Conservation (phyloP, 805 yeast genomes). For the Candida namnaoensis region DNA sequence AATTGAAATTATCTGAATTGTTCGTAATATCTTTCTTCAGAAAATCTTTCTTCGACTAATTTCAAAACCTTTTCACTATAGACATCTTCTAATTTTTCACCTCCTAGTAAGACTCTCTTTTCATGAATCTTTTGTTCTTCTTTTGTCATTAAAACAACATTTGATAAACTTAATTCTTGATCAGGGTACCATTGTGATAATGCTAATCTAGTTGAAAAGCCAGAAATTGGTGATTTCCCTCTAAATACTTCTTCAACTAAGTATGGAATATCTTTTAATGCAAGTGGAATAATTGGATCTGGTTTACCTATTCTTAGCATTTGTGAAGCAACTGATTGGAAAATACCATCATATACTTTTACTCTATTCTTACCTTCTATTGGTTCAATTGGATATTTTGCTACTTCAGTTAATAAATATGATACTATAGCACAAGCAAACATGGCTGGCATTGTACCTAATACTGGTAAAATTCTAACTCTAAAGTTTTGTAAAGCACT, state of each 20-base stretch:
- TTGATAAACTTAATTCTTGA: slow-evolving; percentile 58
- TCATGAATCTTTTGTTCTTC: slow-evolving; percentile 85
- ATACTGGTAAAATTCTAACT: slow-evolving; percentile 88
- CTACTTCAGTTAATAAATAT: slow-evolving; percentile 63
- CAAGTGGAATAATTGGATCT: slow-evolving; percentile 70
- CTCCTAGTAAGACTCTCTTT: slow-evolving; percentile 59
- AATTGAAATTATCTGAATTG: slow-evolving; percentile 29
- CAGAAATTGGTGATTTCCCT: slow-evolving; percentile 85
- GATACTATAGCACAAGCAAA: slow-evolving; percentile 91
- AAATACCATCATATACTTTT: slow-evolving; percentile 76
- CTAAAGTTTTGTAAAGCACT: slow-evolving; percentile 85
- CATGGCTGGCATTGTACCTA: slow-evolving; percentile 96
- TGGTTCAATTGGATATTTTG: slow-evolving; percentile 89
- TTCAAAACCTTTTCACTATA: slow-evolving; percentile 53
- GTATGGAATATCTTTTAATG: slow-evolving; percentile 68
- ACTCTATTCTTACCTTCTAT: slow-evolving; percentile 83
- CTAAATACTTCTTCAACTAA: slow-evolving; percentile 86
- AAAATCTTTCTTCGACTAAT: slow-evolving; percentile 52
- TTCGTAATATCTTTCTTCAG: slow-evolving; percentile 70
- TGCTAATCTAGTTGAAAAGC: slow-evolving; percentile 71
- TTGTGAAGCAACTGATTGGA: slow-evolving; percentile 82
- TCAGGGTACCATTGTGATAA: slow-evolving; percentile 80
- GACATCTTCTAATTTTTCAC: slow-evolving; percentile 52
- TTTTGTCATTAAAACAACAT: slow-evolving; percentile 80
- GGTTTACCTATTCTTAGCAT: slow-evolving; percentile 65